Evolutionary conservation across 805 yeast species (phyloP).

Genomic region (Kluyveromyces aestuarii): DNA sequence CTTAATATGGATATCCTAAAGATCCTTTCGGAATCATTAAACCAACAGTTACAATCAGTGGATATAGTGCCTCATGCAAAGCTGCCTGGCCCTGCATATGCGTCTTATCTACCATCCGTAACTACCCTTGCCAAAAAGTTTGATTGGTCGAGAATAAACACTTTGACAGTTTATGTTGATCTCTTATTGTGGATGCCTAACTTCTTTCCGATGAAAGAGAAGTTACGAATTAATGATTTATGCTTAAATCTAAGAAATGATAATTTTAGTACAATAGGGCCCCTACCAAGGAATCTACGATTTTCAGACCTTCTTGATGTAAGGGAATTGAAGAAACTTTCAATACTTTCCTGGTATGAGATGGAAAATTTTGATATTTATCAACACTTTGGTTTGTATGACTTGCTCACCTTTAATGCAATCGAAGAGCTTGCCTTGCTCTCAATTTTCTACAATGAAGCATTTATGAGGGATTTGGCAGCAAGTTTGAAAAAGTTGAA

Average conservation of each 20-base stretch:
- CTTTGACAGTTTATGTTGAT: slow-evolving; percentile 20
- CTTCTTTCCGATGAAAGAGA: slow-evolving; percentile 1
- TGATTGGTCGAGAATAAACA: slow-evolving; percentile 13
- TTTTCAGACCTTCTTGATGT: slow-evolving; percentile 26
- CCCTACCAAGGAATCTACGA: slow-evolving; percentile 7
- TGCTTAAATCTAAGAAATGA: slow-evolving; percentile 24
- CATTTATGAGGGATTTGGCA: slow-evolving; percentile 20
- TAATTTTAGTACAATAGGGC: slow-evolving; percentile 6
- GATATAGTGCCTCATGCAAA: slow-evolving; percentile 19
- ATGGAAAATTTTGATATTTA: slow-evolving; percentile 16
- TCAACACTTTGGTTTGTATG: slow-evolving; percentile 18
- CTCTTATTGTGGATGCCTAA: slow-evolving; percentile 17
- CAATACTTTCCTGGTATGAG: slow-evolving; percentile 33
- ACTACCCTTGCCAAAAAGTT: slow-evolving; percentile 4
- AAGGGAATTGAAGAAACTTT: slow-evolving; percentile 20
- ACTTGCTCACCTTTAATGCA: slow-evolving; percentile 23
- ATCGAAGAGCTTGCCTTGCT: slow-evolving; percentile 27
- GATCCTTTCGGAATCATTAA: slow-evolving; percentile 5
- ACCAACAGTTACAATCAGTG: slow-evolving; percentile 11
- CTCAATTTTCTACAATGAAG: slow-evolving; percentile 22
- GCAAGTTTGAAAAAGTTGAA: slow-evolving; percentile 17
- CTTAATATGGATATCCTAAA: slow-evolving; percentile 12
- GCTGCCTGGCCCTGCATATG: slow-evolving; percentile 13
- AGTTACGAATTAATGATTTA: slow-evolving; percentile 15
- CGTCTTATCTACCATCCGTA: slow-evolving; percentile 2